These are phyloP conservation scores for Daldinia grandis DNA, from an alignment of 495 filamentous ascomycete species.

Conservation along the genomic window DNA sequence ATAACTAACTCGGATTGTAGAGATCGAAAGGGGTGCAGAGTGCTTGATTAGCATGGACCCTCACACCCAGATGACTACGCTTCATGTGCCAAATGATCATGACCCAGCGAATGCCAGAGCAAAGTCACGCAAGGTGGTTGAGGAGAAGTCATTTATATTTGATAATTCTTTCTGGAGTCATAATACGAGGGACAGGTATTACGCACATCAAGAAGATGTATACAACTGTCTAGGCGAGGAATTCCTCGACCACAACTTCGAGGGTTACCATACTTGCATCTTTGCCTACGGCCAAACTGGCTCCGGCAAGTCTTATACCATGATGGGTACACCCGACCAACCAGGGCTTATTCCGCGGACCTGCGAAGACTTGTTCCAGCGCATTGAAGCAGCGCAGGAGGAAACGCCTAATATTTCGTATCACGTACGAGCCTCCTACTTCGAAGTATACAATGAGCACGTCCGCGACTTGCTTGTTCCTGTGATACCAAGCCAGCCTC, in stretches of 20 bases:
- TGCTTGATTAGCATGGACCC: constrained; percentile 94
- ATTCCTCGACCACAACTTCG: constrained; percentile 98
- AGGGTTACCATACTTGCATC: constrained; percentile 98
- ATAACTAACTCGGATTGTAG: constrained; percentile 54
- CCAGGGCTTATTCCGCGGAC: constrained; percentile 97
- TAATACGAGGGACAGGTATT: constrained; percentile 68
- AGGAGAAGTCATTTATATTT: constrained; percentile 93
- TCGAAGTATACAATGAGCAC: constrained; percentile 99
- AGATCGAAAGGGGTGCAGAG: constrained; percentile 78
- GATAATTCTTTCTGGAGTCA: constrained; percentile 99
- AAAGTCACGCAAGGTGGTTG: constrained; percentile 76
- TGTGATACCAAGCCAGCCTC: constrained; percentile 69
- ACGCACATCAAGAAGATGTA: constrained; percentile 80
- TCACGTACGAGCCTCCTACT: constrained; percentile 96
- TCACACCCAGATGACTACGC: constrained; percentile 77
- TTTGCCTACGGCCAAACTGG: constrained; percentile 99
- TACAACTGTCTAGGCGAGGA: constrained; percentile 96
- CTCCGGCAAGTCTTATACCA: constrained; percentile 97
- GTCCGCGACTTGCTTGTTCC: constrained; percentile 93
- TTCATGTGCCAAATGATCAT: constrained; percentile 70
- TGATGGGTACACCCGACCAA: constrained; percentile 92
- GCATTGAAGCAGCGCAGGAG: constrained; percentile 81
- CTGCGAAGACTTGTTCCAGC: constrained; percentile 93
- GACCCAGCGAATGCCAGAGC: constrained; percentile 73
- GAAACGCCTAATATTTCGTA: constrained; percentile 88